Conservation (phyloP, 345 rosid genomes). For the Euphorbia lathyris region DNA sequence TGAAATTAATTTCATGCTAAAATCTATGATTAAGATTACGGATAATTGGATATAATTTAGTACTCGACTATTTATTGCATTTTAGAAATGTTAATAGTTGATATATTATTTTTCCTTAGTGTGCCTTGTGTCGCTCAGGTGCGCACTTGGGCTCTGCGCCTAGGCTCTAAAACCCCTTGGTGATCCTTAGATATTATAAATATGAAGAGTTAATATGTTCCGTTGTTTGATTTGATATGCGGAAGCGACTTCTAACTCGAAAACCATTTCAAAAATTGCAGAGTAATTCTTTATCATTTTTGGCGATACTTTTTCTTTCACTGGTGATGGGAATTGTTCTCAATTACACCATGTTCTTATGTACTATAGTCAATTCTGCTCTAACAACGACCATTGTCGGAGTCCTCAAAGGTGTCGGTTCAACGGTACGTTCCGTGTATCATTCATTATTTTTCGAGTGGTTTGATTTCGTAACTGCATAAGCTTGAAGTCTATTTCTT, state of each 20-base stretch:
- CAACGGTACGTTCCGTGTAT: constrained; percentile 56
- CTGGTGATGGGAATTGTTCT: constrained; percentile 92
- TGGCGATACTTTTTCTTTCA: constrained; percentile 61
- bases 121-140: too few species aligned
- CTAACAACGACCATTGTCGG: constrained; percentile 96
- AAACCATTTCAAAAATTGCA: constrained; percentile 35
- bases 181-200: too few species aligned
- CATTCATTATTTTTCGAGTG: background rate
- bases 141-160: too few species aligned
- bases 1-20: too few species aligned
- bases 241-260: constrained; percentile 12
- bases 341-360: constrained; percentile 94
- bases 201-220: too few species aligned
- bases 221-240: too few species aligned
- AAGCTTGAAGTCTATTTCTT: background rate
- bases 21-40: too few species aligned
- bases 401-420: constrained; percentile 96
- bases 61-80: too few species aligned
- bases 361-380: constrained; percentile 96
- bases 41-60: too few species aligned
- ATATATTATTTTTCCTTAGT: too few species aligned
- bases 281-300: constrained; percentile 73
- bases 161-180: too few species aligned
- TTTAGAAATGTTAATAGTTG: too few species aligned
- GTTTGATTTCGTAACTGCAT: background rate